These are phyloP conservation scores for Tricholomella constricta DNA, from an alignment of 768 basidiomycete species.

Conservation along the genomic window DNA sequence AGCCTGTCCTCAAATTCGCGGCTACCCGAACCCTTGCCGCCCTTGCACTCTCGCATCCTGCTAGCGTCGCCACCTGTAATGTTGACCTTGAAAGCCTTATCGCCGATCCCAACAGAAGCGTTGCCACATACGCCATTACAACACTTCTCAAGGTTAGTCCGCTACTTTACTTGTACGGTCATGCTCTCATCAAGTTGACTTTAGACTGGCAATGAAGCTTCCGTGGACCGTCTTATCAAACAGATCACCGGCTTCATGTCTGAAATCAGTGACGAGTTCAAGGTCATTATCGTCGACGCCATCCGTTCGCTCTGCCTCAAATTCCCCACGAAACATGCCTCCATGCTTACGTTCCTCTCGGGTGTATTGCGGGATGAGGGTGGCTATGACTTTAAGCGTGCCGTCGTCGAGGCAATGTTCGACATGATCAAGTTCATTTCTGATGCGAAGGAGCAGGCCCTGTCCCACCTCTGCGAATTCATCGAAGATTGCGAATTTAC, in stretches of 20 bases:
- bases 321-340: constrained; percentile 94
- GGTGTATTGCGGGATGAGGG: constrained; percentile 97
- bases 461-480: constrained; percentile 98
- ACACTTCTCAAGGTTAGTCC: constrained; percentile 85
- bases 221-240: constrained; percentile 98
- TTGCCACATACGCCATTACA: constrained; percentile 98
- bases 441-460: constrained; percentile 95
- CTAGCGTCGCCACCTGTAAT: constrained; percentile 89
- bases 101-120: constrained; percentile 91
- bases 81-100: constrained; percentile 97
- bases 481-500: constrained; percentile 99
- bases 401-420: constrained; percentile 98
- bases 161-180: not conserved
- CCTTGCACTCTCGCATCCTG: constrained; percentile 84
- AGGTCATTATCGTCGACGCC: constrained; percentile 99
- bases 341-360: constrained; percentile 97
- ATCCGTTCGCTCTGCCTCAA: constrained; percentile 98
- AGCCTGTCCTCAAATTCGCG: constrained; percentile 94
- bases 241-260: constrained; percentile 99
- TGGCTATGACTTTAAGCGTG: constrained; percentile 99
- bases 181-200: constrained; percentile 2
- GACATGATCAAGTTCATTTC: constrained; percentile 99
- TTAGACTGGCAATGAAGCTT: constrained; percentile 97
- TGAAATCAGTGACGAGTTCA: constrained; percentile 99
- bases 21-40: constrained; percentile 93